Conservation (phyloP, 352 stramenopile genomes). For the Elongisporangium undulatum region DNA sequence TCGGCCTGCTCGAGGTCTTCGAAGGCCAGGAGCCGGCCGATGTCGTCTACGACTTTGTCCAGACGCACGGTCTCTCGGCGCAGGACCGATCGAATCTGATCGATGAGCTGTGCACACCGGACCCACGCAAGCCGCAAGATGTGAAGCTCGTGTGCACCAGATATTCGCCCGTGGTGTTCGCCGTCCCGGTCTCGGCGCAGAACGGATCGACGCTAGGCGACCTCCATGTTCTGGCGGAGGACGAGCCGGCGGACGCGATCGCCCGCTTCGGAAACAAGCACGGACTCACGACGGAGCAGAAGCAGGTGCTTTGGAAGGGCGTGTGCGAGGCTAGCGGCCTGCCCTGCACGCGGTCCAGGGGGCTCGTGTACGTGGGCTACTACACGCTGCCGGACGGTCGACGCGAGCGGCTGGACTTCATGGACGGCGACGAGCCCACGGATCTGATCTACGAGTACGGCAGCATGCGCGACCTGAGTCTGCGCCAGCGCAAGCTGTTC, state of each 20-base stretch:
- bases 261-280: constrained; percentile 72
- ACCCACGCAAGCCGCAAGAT: neutral
- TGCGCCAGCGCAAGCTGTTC: constrained; percentile 61
- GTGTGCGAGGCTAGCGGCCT: constrained; percentile 55
- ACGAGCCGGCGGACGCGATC: constrained; percentile 71
- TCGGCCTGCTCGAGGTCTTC: constrained; percentile 53
- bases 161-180: constrained; percentile 59
- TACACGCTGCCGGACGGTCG: constrained; percentile 50
- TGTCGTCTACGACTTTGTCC: constrained; percentile 61
- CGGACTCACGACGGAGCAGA: constrained; percentile 47
- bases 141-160: constrained; percentile 38
- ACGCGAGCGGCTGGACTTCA: constrained; percentile 61
- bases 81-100: constrained; percentile 36
- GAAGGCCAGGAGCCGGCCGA: constrained; percentile 75
- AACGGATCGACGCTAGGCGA: constrained; percentile 61
- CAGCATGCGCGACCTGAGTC: constrained; percentile 56
- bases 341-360: constrained; percentile 42
- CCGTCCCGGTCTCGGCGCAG: constrained; percentile 45
- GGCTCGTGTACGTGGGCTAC: constrained; percentile 54
- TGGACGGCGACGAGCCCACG: constrained; percentile 63
- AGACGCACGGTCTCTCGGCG: constrained; percentile 35
- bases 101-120: constrained; percentile 43
- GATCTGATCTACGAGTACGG: constrained; percentile 81
- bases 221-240: constrained; percentile 51
- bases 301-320: constrained; percentile 41